A percentile compares a stretch with the other conserved stretches of the same genome.
phyloP scores from a whole-genome alignment of 768 basidiomycete genomes.

The Pholiota conissans region DNA sequence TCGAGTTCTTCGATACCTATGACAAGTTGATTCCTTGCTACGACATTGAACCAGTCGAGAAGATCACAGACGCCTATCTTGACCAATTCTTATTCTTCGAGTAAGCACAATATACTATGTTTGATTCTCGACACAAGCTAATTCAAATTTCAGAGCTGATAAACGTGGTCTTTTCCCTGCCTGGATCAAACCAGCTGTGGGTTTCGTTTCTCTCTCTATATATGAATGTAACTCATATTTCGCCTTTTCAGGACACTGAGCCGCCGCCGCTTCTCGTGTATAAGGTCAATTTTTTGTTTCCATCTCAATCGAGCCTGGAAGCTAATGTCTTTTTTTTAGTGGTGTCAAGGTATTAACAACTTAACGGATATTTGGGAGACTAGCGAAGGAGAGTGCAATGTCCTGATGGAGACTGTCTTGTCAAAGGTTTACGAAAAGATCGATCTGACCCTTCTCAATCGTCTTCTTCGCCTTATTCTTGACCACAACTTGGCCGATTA shows the following conservation, averaged over 20 bases:
- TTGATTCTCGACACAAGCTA: neutral
- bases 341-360: slow-evolving; percentile 99
- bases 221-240: neutral
- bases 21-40: slow-evolving; percentile 99
- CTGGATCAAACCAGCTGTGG: slow-evolving; percentile 94
- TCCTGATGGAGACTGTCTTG: slow-evolving; percentile 98
- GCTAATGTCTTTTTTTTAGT: slow-evolving; percentile 35
- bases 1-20: slow-evolving; percentile 96
- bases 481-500: slow-evolving; percentile 99
- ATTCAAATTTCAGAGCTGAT: slow-evolving; percentile 59
- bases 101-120: slow-evolving; percentile 28
- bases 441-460: slow-evolving; percentile 93
- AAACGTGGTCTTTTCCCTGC: slow-evolving; percentile 97
- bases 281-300: slow-evolving; percentile 46
- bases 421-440: slow-evolving; percentile 99
- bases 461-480: slow-evolving; percentile 91
- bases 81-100: slow-evolving; percentile 99
- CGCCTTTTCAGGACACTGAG: slow-evolving; percentile 78
- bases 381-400: slow-evolving; percentile 94
- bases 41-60: slow-evolving; percentile 99
- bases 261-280: slow-evolving; percentile 96
- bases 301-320: neutral
- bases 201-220: slow-evolving; percentile 15
- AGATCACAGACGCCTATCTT: slow-evolving; percentile 98
- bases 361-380: slow-evolving; percentile 99